A percentile compares a stretch with the other conserved stretches of the same genome.
Evolutionary conservation across 2,329 filamentous ascomycete genomes (phyloP).

Genomic region (Penicillium brevicompactum): DNA sequence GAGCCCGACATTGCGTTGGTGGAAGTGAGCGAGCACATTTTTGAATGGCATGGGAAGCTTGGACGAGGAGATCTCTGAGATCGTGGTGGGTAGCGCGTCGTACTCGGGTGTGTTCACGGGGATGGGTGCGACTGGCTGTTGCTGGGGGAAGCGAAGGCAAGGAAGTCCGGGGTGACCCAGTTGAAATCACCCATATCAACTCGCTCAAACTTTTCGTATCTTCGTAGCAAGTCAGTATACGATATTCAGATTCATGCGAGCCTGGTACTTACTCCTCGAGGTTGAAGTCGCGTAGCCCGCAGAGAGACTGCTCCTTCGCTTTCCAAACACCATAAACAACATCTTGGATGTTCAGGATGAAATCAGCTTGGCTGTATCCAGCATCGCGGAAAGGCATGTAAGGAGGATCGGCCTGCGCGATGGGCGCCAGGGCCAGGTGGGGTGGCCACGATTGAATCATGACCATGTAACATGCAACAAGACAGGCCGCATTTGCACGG

Average conservation of each 20-base stretch:
- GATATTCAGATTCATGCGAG: background rate
- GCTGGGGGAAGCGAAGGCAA: constrained; percentile 94
- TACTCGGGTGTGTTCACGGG: constrained; percentile 73
- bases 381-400: constrained; percentile 99
- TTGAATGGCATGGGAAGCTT: constrained; percentile 85
- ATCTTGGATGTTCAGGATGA: constrained; percentile 92
- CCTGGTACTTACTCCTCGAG: constrained; percentile 71
- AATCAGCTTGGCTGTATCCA: constrained; percentile 97
- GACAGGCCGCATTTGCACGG: constrained; percentile 84
- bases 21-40: constrained; percentile 90
- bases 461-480: constrained; percentile 98
- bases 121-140: constrained; percentile 73
- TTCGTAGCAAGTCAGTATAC: constrained; percentile 32
- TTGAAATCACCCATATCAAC: constrained; percentile 99
- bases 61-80: constrained; percentile 71
- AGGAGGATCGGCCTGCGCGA: constrained; percentile 93
- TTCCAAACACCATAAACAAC: constrained; percentile 99
- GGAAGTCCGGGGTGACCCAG: constrained; percentile 93
- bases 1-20: constrained; percentile 82
- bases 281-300: constrained; percentile 89
- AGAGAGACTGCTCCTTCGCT: constrained; percentile 92
- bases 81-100: constrained; percentile 70
- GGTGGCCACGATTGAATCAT: constrained; percentile 97
- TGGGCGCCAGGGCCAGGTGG: constrained; percentile 90
- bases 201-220: constrained; percentile 89